Evolutionary conservation across 306 rosid species (phyloP).

Genomic region (Echinosophora koreensis): DNA sequence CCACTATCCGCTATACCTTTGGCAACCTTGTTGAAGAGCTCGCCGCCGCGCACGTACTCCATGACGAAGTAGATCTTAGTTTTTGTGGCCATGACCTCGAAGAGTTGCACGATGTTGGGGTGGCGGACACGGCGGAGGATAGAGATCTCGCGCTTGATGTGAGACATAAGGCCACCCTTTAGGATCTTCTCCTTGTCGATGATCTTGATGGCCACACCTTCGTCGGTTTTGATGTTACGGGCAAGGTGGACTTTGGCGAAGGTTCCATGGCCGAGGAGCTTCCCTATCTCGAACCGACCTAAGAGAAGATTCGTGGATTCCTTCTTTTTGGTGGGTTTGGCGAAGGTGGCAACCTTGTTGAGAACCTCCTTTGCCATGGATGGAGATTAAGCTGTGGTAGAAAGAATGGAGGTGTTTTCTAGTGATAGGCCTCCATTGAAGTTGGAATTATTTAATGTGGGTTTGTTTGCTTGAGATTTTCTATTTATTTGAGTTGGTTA

Average conservation of each 20-base stretch:
- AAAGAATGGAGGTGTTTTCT: constrained; percentile 1
- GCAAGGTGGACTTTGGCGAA: constrained; percentile 73
- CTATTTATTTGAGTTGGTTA: too few species aligned
- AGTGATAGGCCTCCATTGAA: constrained; percentile 35
- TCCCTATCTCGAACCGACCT: constrained; percentile 60
- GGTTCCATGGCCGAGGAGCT: constrained; percentile 68
- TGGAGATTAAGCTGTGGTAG: background rate
- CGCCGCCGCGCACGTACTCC: constrained; percentile 70
- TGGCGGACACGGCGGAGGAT: constrained; percentile 72
- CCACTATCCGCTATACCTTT: constrained; percentile 31
- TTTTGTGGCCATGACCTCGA: constrained; percentile 74
- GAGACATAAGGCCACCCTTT: constrained; percentile 52
- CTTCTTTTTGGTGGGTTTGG: constrained; percentile 26
- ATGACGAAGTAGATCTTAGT: constrained; percentile 70
- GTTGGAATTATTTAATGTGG: background rate
- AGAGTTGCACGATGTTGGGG: constrained; percentile 69
- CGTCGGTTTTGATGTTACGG: constrained; percentile 53
- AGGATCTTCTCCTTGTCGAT: constrained; percentile 64
- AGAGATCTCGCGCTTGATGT: constrained; percentile 71
- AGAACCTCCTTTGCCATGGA: constrained; percentile 46
- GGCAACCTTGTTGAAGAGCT: constrained; percentile 65
- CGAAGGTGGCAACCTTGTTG: background rate
- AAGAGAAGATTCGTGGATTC: constrained; percentile 30
- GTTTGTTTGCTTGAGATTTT: background rate
- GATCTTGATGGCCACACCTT: constrained; percentile 66